Base-by-base conservation (phyloP, 176 grass and related monocot species). In the Carex parvula region DNA sequence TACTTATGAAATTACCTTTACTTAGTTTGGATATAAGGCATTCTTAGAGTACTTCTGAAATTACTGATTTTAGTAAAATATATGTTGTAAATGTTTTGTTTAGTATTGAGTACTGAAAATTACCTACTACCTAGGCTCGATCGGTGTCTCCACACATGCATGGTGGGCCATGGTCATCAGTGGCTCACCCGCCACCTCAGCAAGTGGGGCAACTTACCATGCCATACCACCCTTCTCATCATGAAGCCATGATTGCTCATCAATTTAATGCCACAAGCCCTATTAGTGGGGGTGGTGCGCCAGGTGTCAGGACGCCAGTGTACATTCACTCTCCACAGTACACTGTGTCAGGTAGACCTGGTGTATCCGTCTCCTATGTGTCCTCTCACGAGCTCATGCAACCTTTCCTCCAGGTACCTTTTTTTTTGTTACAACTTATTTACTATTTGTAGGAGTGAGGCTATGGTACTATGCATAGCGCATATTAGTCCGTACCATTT, bases 291-390 rank as follows among this genome's bases (percentile, higher is more conserved):
- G 62, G 81, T 54, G 44, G 81, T 66, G 39, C 22, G 21, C 81
- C 62, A 50, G 81, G 81, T 68, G 42, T 83, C 14, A 46, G 81
- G 37, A 50, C 22, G 0, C 81, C 81, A 1, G 41, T 83, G 60
- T 83, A 83, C 52, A 68, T 83, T 13, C 81, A 83, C 62, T 83
- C 81, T 68, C 81, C 81, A 29, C 81, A 83, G n/a, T 83, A 83
- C 22, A 21, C 81, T 11, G 13, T 83, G 62, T 39, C 60, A 10
- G 60, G 61, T 50, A 63, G 81, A 83, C 81, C 81, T 83, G 81
- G 81, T 22, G 48, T 83, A 24, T 62, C 81, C 22, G 8, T 83
- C 9, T 66, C 81, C 4, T 83, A 62, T 81, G 79, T 81, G 58
- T 0, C 58, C 33, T 81, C 79, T 64, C 79, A 69, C 12, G 81